phyloP scores from a whole-genome alignment of 2,329 filamentous ascomycete species.

The Neonectria ditissima region DNA sequence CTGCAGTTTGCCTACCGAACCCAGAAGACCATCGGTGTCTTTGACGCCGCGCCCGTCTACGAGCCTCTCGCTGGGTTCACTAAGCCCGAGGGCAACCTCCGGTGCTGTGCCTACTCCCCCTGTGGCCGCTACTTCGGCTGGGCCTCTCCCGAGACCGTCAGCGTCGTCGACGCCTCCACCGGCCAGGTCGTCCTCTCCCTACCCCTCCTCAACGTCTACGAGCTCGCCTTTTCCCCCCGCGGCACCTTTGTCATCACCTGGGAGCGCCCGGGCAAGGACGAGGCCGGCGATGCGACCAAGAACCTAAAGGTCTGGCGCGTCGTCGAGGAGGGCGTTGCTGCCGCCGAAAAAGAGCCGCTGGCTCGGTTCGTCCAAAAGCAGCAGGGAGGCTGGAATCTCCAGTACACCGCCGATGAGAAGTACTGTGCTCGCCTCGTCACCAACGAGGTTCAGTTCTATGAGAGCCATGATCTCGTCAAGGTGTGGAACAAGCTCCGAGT shows the following conservation, averaged over 20 bases:
- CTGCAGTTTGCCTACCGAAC: constrained; percentile 98
- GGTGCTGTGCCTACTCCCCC: constrained; percentile 94
- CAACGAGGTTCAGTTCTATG: constrained; percentile 98
- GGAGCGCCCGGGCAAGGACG: constrained; percentile 94
- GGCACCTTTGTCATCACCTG: constrained; percentile 96
- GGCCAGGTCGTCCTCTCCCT: constrained; percentile 82
- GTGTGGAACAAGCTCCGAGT: constrained; percentile 97
- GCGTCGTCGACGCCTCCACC: constrained; percentile 82
- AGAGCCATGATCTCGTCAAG: constrained; percentile 84
- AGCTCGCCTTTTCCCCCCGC: constrained; percentile 91
- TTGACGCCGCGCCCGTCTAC: constrained; percentile 92
- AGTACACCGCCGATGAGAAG: constrained; percentile 94
- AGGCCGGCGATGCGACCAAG: constrained; percentile 91
- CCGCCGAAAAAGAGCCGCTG: constrained; percentile 76
- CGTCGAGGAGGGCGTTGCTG: constrained; percentile 74
- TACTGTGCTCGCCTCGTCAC: constrained; percentile 94
- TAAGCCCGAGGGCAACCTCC: constrained; percentile 92
- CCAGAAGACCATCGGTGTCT: constrained; percentile 93
- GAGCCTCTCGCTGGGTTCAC: constrained; percentile 83
- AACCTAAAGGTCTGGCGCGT: constrained; percentile 98
- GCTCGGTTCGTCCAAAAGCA: constrained; percentile 96
- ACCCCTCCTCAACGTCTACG: constrained; percentile 86
- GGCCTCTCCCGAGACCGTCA: constrained; percentile 89
- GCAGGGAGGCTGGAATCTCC: constrained; percentile 95
- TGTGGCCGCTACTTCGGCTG: constrained; percentile 97